Evolutionary conservation across 1,284 basidiomycete species (phyloP), one percentile per base, ranked within the genome.

Genomic region (Malassezia vespertilionis): DNA sequence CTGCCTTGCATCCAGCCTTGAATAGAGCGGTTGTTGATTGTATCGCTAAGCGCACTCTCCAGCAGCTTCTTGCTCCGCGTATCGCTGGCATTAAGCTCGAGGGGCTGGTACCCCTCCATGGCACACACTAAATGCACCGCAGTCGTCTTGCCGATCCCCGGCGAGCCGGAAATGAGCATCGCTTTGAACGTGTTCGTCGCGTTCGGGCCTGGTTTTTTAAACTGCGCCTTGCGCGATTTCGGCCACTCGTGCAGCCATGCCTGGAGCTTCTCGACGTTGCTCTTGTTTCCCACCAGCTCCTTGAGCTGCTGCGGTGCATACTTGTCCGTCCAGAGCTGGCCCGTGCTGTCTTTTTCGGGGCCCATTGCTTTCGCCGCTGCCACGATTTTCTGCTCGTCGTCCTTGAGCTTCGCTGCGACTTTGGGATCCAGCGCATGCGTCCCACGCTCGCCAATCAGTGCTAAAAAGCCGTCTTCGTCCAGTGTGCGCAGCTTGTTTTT

Each of bases 91-190:
- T 97, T 97, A 54, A 97, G 76, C 67, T 97, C 91, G 49, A 97
- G 84, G 0, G 88, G 84, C 6, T 82, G 84, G 61, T 84, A 95
- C 0, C 91, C 93, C 33, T 80, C 86, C 20, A 84, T 72, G 65
- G 84, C 83, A 2, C 91, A 89, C 50, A 86, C 83, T 24, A 99
- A 68, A 72, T 97, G 91, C 1, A 91, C 91, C 51, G 85, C 84
- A 0, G 89, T 95, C 4, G 91, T 99, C 75, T 99, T 99, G 23
- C 91, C 91, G 47, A 96, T 93, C 2, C 93, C 91, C 4, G 91
- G 91, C 2, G 90, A 81, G 0, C 91, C 91, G 1, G 86, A 86
- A 52, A 97, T 81, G 51, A 99, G 75, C 1, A 95, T 79, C 2
- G 87, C 88, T 15, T 89, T 81, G 70, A 78, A 93, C 15, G 82